phyloP scores from a whole-genome alignment of 225 moss, liverwort and hornwort species.

The Climacium dendroides region DNA sequence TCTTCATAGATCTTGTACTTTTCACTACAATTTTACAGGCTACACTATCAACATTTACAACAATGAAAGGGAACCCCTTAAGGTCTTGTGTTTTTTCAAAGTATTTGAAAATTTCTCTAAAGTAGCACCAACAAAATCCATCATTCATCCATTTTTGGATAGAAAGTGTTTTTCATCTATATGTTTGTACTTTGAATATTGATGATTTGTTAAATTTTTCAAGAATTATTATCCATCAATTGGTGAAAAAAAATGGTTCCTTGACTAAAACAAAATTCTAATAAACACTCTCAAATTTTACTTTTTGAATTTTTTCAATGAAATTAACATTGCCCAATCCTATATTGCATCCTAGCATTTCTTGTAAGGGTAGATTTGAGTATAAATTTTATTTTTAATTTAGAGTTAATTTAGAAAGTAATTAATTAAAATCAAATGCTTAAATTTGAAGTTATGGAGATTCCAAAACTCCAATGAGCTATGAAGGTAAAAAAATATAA shows the following conservation, averaged over 20 bases:
- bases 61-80: not conserved
- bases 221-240: not conserved
- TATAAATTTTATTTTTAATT: not conserved
- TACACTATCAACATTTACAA: not conserved
- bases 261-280: too few species aligned
- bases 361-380: not conserved
- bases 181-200: not conserved
- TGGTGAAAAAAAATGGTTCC: not conserved
- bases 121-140: not conserved
- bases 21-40: fast-evolving
- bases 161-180: not conserved
- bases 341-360: not conserved
- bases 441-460: not conserved
- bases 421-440: not conserved
- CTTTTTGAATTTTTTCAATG: not conserved
- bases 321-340: not conserved
- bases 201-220: not conserved
- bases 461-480: not conserved
- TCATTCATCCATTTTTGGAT: not conserved
- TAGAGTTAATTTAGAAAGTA: not conserved
- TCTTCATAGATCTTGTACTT: not conserved
- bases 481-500: not conserved
- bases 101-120: not conserved
- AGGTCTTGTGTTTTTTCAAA: not conserved
- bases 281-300: not conserved